Conservation (phyloP, 2,329 filamentous ascomycete genomes). For the Anisogramma anomala region DNA sequence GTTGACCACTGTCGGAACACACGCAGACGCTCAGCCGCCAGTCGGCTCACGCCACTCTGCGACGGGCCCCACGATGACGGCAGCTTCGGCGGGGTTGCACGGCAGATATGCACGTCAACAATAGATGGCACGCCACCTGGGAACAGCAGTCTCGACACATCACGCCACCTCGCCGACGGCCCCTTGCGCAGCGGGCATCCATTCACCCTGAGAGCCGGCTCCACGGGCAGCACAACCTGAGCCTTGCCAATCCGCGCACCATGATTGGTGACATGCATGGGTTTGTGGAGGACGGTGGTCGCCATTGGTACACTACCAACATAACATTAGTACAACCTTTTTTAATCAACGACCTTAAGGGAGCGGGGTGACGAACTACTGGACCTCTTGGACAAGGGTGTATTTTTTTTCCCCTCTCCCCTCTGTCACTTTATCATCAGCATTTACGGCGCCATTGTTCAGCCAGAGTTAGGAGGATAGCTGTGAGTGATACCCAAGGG, state of each 20-base stretch:
- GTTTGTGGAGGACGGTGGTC: not conserved
- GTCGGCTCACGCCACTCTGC: not conserved
- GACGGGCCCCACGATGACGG: not conserved
- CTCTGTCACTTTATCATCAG: too few species aligned
- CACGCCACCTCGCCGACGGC: too few species aligned
- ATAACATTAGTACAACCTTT: conserved; percentile 12
- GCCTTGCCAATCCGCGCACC: too few species aligned
- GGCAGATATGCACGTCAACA: not conserved
- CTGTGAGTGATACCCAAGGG: conserved; percentile 13
- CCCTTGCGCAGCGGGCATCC: too few species aligned
- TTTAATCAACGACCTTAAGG: conserved; percentile 9
- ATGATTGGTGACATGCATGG: too few species aligned
- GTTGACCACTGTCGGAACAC: conserved; percentile 4
- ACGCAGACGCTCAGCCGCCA: not conserved
- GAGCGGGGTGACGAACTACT: conserved; percentile 5
- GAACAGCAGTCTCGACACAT: too few species aligned
- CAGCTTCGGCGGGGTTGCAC: not conserved
- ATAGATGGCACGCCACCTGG: conserved; percentile 1
- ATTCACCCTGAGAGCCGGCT: conserved; percentile 11
- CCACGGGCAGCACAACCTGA: conserved; percentile 13
- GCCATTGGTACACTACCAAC: conserved; percentile 11
- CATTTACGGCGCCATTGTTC: conserved; percentile 13
- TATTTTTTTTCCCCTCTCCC: conserved; percentile 8
- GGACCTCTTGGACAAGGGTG: not conserved
- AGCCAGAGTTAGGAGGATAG: conserved; percentile 13